These are phyloP conservation scores for Volvox reticuliferus DNA, from an alignment of 139 green algal genomes.

Conservation along the genomic window DNA sequence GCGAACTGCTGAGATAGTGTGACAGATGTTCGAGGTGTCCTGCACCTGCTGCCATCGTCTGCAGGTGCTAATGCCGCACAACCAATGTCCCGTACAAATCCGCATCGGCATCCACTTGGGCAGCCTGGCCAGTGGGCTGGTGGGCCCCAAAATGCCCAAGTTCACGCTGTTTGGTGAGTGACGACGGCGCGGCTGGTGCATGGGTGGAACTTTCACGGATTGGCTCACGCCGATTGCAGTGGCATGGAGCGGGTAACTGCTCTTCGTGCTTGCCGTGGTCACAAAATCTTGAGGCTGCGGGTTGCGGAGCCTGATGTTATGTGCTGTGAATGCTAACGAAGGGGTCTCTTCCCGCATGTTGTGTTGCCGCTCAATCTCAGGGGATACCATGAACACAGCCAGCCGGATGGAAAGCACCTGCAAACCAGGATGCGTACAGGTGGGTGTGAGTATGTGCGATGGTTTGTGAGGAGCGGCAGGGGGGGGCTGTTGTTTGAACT, in stretches of 20 bases:
- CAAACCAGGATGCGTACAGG: conserved; percentile 62
- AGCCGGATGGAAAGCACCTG: conserved; percentile 59
- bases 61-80: conserved; percentile 63
- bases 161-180: conserved; percentile 65
- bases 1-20: no score
- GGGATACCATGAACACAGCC: conserved; percentile 61
- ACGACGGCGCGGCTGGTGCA: no score
- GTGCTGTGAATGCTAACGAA: no score
- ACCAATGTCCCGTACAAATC: conserved; percentile 58
- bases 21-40: no score
- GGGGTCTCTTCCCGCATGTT: no score
- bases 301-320: no score
- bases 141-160: conserved; percentile 70
- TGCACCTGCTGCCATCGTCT: background rate
- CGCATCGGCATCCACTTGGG: conserved; percentile 66
- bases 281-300: no score
- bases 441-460: background rate
- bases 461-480: background rate
- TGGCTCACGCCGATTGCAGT: no score
- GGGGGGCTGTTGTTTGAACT: background rate
- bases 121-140: conserved; percentile 56
- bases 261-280: no score
- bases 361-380: background rate
- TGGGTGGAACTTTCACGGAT: no score
- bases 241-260: no score